Percentiles rank a stretch among this genome's conserved stretches.
Evolutionary conservation across 192 early-diverging fungal genomes (phyloP).

Genomic region (Irineochytrium annulatum): DNA sequence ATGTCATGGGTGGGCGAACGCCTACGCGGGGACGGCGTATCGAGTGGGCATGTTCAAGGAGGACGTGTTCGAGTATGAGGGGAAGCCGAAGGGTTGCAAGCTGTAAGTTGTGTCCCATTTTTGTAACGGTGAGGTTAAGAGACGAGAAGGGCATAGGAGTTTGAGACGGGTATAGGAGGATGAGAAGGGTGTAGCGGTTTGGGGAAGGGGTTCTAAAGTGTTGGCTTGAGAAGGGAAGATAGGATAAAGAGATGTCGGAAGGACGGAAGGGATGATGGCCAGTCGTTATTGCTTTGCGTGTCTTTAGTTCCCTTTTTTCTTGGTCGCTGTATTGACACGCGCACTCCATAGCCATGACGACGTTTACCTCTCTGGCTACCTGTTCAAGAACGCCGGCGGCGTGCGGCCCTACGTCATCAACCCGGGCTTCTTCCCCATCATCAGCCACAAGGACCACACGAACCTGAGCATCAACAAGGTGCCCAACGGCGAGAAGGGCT

Average conservation of each 20-base stretch:
- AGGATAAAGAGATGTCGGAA: no score
- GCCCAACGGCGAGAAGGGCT: background rate
- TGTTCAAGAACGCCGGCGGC: background rate
- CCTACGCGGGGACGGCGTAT: constrained; percentile 18
- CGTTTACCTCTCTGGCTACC: constrained; percentile 18
- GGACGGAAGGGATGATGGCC: no score
- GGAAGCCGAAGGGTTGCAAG: background rate
- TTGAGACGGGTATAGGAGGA: no score
- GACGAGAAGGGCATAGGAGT: no score
- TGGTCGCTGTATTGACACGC: background rate
- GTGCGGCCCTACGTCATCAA: constrained; percentile 15
- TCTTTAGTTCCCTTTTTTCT: no score
- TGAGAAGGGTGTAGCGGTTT: no score
- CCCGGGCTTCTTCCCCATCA: constrained; percentile 10
- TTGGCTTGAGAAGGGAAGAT: no score
- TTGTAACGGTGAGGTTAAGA: no score
- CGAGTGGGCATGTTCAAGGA: constrained; percentile 16
- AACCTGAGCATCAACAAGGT: constrained; percentile 16
- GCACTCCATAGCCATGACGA: constrained; percentile 17
- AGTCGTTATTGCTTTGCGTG: background rate
- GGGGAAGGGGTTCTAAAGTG: no score
- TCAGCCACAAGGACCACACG: background rate
- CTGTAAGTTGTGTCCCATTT: no score
- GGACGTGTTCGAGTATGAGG: background rate
- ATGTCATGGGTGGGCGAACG: constrained; percentile 20